Evolutionary conservation across 1,284 basidiomycete genomes (phyloP).

Genomic region (Afroboletus lepidellus): DNA sequence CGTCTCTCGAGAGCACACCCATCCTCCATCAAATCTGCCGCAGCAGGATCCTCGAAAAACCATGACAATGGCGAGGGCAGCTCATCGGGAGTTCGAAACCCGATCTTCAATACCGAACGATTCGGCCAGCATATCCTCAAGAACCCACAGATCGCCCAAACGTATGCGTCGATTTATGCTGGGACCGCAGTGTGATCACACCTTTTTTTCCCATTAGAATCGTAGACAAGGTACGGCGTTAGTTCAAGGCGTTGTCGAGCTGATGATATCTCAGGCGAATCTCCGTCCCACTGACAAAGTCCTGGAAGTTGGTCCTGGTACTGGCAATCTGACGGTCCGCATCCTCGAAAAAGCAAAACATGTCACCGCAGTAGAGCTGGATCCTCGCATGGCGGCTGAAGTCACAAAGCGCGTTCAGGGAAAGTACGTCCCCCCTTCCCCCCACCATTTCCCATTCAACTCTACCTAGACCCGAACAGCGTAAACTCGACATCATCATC

Average conservation of each 20-base stretch:
- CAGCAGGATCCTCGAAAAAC: conserved; percentile 34
- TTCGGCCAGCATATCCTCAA: conserved; percentile 98
- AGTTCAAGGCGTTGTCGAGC: neutral
- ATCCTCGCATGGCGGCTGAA: conserved; percentile 98
- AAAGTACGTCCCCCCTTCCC: conserved; percentile 56
- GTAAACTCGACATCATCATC: conserved; percentile 91
- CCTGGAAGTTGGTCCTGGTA: conserved; percentile 97
- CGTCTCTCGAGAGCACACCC: conserved; percentile 78
- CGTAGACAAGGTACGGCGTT: conserved; percentile 61
- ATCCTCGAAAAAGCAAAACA: conserved; percentile 94
- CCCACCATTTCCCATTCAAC: neutral
- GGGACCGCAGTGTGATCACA: conserved; percentile 12
- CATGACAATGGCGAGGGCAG: conserved; percentile 40
- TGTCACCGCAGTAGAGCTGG: conserved; percentile 96
- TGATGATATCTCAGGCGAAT: conserved; percentile 61
- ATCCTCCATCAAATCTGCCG: conserved; percentile 58
- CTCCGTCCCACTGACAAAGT: conserved; percentile 94
- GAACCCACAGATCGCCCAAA: conserved; percentile 87
- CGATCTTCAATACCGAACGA: conserved; percentile 89
- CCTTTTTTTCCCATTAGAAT: conserved; percentile 48
- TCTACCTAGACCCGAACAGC: conserved; percentile 79
- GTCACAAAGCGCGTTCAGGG: conserved; percentile 97
- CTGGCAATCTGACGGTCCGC: conserved; percentile 93
- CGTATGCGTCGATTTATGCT: conserved; percentile 49
- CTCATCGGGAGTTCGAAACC: conserved; percentile 61